A percentile compares a stretch with the other conserved stretches of the same genome.
Evolutionary conservation across 495 filamentous ascomycete genomes (phyloP).

Genomic region (Chaetomidium leptoderma): DNA sequence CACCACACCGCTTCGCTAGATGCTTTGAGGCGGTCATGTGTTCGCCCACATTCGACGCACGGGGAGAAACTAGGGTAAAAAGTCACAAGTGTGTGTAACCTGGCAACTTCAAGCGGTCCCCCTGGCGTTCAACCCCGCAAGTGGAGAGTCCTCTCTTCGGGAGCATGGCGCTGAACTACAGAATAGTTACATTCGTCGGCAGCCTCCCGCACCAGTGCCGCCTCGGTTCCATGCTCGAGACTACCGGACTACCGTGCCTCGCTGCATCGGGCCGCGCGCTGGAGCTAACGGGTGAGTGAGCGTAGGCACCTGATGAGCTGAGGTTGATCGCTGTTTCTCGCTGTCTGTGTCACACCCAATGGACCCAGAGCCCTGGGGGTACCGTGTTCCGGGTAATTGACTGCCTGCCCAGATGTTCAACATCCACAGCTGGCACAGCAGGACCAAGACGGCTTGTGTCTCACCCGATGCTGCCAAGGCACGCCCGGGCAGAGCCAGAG

Average conservation of each 20-base stretch:
- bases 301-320: no score
- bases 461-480: constrained; percentile 10
- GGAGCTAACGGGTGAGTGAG: no score
- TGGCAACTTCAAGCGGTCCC: not conserved
- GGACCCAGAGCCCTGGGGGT: not conserved
- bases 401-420: not conserved
- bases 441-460: constrained; percentile 9
- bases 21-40: constrained; percentile 11
- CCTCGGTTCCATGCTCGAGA: not conserved
- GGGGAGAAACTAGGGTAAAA: not conserved
- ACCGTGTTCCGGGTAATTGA: not conserved
- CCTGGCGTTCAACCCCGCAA: not conserved
- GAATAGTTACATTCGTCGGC: not conserved
- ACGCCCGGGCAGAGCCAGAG: not conserved
- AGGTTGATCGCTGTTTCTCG: no score
- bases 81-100: not conserved
- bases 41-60: not conserved
- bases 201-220: not conserved
- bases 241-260: not conserved
- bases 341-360: not conserved
- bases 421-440: not conserved
- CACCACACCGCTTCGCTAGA: constrained; percentile 16
- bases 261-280: no score
- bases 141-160: not conserved
- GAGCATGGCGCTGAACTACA: not conserved